These are phyloP conservation scores for Vaccinium vitisidaea DNA, from an alignment of 148 eudicot species.

Conservation along the genomic window DNA sequence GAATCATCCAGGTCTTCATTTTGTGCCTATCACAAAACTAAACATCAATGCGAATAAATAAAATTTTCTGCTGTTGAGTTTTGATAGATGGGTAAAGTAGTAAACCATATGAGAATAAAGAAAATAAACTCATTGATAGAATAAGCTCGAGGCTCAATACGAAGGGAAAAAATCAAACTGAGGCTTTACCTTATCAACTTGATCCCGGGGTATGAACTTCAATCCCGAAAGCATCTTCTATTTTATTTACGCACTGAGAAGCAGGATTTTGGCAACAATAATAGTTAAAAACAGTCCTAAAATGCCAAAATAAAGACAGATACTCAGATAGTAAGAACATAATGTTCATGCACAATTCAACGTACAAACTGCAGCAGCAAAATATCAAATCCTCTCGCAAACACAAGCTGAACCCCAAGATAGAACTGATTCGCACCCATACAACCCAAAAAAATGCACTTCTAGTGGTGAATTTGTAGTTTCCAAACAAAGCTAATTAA, in stretches of 20 bases:
- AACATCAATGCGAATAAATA: not conserved
- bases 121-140: not conserved
- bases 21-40: slow-evolving; percentile 32
- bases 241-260: not conserved
- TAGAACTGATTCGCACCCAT: not conserved
- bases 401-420: not conserved
- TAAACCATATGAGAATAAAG: not conserved
- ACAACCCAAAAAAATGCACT: not conserved
- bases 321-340: not conserved
- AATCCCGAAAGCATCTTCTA: slow-evolving; percentile 72
- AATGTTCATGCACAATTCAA: not conserved
- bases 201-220: slow-evolving; percentile 76
- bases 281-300: not conserved
- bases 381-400: not conserved
- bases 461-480: not conserved
- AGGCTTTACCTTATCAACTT: slow-evolving; percentile 52
- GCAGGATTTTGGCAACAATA: not conserved
- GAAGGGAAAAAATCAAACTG: not conserved
- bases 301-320: slow-evolving; percentile 4
- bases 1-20: slow-evolving; percentile 35
- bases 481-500: not conserved
- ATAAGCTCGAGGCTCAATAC: not conserved
- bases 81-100: not conserved
- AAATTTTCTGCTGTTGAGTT: not conserved
- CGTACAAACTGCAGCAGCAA: not conserved